Evolutionary conservation across 441 rosid genomes (phyloP).

Genomic region (Pelargonium australe): DNA sequence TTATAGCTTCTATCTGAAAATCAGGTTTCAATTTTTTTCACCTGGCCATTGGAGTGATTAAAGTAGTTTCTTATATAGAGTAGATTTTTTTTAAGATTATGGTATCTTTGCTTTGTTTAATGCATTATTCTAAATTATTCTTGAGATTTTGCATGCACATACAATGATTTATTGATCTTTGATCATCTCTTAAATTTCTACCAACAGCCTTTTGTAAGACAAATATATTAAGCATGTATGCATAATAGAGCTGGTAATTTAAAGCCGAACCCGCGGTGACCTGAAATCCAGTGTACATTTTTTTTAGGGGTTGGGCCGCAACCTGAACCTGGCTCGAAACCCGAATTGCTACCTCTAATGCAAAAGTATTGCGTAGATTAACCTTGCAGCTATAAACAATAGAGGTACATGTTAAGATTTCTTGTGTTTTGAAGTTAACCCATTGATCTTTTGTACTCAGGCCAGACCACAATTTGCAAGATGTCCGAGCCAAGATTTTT

Average conservation of each 20-base stretch:
- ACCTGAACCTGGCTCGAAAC: too few relatives aligned
- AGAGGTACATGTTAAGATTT: constrained; percentile 3
- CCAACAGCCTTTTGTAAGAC: neutral
- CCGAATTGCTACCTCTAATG: too few relatives aligned
- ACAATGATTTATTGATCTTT: neutral
- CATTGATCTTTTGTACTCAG: constrained; percentile 30
- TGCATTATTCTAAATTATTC: neutral
- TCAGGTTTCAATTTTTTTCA: neutral
- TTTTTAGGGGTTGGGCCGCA: neutral
- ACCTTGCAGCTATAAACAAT: constrained; percentile 7
- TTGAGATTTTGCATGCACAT: neutral
- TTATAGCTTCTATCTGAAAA: neutral
- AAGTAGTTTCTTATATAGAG: neutral
- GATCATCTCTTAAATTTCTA: neutral
- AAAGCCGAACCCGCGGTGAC: neutral
- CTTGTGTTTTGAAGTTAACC: constrained; percentile 10
- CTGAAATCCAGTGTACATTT: too few relatives aligned
- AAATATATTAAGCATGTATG: neutral
- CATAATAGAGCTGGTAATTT: neutral
- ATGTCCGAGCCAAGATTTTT: constrained; percentile 57
- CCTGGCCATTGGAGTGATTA: neutral
- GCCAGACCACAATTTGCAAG: constrained; percentile 71
- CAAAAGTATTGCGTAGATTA: constrained; percentile 2
- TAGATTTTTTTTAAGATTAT: neutral
- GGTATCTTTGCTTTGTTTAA: neutral